These are phyloP conservation scores for Sporothrix pseudoabietina DNA, from an alignment of 2,329 filamentous ascomycete species.

Conservation along the genomic window DNA sequence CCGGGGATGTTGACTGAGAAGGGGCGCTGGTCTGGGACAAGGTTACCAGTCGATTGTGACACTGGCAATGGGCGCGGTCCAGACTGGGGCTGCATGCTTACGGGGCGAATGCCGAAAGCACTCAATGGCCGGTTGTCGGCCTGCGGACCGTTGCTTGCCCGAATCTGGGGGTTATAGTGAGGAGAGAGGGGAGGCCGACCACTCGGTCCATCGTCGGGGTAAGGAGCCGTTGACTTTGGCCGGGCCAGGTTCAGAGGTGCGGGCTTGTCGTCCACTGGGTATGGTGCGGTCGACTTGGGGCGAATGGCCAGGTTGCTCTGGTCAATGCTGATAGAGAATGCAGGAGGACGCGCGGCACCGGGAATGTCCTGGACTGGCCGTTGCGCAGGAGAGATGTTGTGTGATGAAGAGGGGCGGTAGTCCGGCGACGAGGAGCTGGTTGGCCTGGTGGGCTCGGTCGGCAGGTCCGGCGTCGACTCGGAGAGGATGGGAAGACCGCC, in stretches of 20 bases:
- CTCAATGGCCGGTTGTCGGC: slow-evolving; percentile 52
- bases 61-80: slow-evolving; percentile 42
- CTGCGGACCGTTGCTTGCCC: slow-evolving; percentile 51
- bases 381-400: slow-evolving; percentile 44
- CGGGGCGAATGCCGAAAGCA: slow-evolving; percentile 58
- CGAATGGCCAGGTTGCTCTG: slow-evolving; percentile 44
- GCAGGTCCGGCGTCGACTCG: slow-evolving; percentile 46
- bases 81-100: slow-evolving; percentile 35
- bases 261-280: slow-evolving; percentile 68
- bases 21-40: slow-evolving; percentile 43
- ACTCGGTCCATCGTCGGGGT: slow-evolving; percentile 55
- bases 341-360: slow-evolving; percentile 53
- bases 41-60: slow-evolving; percentile 51
- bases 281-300: slow-evolving; percentile 64
- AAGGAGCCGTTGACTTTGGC: slow-evolving; percentile 53
- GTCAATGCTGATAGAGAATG: slow-evolving; percentile 56
- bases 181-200: slow-evolving; percentile 43
- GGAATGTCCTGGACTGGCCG: slow-evolving; percentile 46
- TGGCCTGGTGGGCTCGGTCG: slow-evolving; percentile 35
- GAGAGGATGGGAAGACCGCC: slow-evolving; percentile 52
- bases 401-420: slow-evolving; percentile 47
- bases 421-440: slow-evolving; percentile 39
- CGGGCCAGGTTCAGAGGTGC: slow-evolving; percentile 51
- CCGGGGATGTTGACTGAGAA: slow-evolving; percentile 35
- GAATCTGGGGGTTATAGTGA: slow-evolving; percentile 52